Percentiles rank a stretch among this genome's conserved stretches.
Evolutionary conservation across 768 basidiomycete genomes (phyloP).

Genomic region (Lactarius psammicola): DNA sequence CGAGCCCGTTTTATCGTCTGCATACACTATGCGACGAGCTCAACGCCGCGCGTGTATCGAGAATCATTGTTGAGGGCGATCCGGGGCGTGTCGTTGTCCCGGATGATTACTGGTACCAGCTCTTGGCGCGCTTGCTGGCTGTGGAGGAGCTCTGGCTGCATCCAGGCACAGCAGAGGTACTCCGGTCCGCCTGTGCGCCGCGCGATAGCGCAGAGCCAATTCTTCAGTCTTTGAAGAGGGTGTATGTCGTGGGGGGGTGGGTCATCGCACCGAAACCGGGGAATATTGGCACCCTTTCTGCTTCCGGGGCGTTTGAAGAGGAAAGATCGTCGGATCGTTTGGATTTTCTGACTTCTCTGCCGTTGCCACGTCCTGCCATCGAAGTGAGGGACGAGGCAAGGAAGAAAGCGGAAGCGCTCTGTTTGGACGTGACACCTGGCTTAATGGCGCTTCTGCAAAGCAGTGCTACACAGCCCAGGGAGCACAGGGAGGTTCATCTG

Average conservation of each 20-base stretch:
- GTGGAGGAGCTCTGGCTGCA: constrained; percentile 16
- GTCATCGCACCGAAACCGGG: background rate
- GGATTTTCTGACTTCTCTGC: background rate
- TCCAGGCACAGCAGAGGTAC: constrained; percentile 13
- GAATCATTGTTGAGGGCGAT: constrained; percentile 5
- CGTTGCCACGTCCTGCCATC: background rate
- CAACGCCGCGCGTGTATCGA: constrained; percentile 1
- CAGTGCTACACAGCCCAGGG: background rate
- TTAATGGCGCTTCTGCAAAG: constrained; percentile 12
- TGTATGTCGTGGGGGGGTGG: constrained; percentile 13
- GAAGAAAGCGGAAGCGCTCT: background rate
- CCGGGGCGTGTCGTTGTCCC: background rate
- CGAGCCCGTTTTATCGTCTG: constrained; percentile 17
- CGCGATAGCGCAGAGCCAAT: background rate
- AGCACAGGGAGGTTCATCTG: constrained; percentile 8
- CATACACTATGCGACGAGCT: constrained; percentile 15
- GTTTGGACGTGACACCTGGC: constrained; percentile 10
- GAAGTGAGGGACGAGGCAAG: background rate
- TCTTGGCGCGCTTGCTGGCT: background rate
- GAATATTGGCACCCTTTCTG: background rate
- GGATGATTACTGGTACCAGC: constrained; percentile 13
- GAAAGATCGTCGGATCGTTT: background rate
- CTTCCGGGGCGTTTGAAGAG: background rate
- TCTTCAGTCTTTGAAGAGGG: constrained; percentile 10
- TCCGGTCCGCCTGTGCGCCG: background rate